Percentiles rank a stretch among this genome's conserved stretches.
phyloP scores from a whole-genome alignment of 164 flowering plant species.

The Sextonia rubra region DNA sequence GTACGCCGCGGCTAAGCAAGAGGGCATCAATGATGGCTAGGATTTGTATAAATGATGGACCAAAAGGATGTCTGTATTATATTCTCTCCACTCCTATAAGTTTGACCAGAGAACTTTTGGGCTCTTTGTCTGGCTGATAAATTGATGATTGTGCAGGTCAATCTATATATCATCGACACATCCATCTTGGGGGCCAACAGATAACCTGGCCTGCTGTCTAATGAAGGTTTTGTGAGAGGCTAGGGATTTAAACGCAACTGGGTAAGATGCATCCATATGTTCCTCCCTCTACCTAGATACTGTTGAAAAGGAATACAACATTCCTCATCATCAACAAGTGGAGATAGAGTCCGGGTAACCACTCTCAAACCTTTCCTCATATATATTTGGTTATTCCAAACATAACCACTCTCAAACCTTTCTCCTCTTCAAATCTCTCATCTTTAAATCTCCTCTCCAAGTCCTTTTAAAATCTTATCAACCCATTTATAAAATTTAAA shows the following conservation, averaged over 20 bases:
- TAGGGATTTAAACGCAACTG: too few species aligned
- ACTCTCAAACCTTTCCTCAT: too few species aligned
- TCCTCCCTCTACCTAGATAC: neutral
- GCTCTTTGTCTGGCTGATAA: neutral
- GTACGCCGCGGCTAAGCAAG: conserved; percentile 89
- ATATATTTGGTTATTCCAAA: too few species aligned
- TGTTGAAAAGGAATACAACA: neutral
- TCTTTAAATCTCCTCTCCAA: too few species aligned
- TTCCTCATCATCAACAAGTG: too few species aligned
- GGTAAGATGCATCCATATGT: neutral
- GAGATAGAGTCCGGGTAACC: too few species aligned
- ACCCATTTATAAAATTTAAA: too few species aligned
- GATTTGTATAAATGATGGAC: conserved; percentile 94
- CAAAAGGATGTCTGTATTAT: conserved; percentile 60
- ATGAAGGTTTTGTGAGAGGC: conserved; percentile 3
- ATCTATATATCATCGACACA: conserved; percentile 86
- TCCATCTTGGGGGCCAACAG: conserved; percentile 95
- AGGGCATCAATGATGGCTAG: conserved; percentile 91
- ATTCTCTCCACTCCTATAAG: neutral
- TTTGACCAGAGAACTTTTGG: neutral
- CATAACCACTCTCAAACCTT: too few species aligned
- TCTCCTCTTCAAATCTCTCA: too few species aligned
- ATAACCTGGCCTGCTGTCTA: conserved; percentile 99
- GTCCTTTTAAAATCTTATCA: too few species aligned
- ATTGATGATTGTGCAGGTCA: conserved; percentile 53